phyloP scores from a whole-genome alignment of 169 alveolate genomes.

The Cryptosporidium baileyi region DNA sequence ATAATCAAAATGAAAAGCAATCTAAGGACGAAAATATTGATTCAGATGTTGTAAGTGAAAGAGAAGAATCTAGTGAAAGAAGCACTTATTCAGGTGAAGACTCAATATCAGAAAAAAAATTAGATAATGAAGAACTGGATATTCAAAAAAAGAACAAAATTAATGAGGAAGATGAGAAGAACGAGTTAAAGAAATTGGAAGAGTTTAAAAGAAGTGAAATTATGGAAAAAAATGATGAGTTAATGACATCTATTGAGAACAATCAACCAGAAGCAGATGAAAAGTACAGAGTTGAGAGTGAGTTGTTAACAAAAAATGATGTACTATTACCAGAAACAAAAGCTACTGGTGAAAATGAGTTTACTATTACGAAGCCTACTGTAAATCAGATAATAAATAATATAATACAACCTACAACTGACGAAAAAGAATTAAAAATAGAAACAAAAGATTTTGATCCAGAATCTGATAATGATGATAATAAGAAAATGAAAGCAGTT shows the following conservation, averaged over 20 bases:
- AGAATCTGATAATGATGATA: constrained; percentile 34
- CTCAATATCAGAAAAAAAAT: not conserved
- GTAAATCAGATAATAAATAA: constrained; percentile 26
- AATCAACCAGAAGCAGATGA: not conserved
- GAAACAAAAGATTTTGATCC: constrained; percentile 22
- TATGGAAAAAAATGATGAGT: not conserved
- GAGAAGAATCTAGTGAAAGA: not conserved
- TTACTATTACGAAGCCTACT: not conserved
- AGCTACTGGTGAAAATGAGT: constrained; percentile 37
- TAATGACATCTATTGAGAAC: not conserved
- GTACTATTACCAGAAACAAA: not conserved
- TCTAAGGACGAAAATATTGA: not conserved
- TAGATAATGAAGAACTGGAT: not conserved
- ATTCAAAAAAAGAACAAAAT: not conserved
- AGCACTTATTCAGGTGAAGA: not conserved
- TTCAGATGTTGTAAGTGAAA: not conserved
- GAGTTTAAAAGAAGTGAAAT: constrained; percentile 42
- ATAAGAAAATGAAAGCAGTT: constrained; percentile 31
- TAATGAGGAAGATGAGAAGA: constrained; percentile 38
- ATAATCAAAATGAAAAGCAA: not conserved
- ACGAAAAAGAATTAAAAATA: constrained; percentile 17
- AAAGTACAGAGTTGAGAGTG: constrained; percentile 19
- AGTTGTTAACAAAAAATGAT: not conserved
- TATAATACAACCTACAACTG: constrained; percentile 21
- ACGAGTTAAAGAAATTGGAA: constrained; percentile 25